Base-by-base conservation (phyloP, 192 early-diverging fungal genomes). In the Coemansia pectinata region DNA sequence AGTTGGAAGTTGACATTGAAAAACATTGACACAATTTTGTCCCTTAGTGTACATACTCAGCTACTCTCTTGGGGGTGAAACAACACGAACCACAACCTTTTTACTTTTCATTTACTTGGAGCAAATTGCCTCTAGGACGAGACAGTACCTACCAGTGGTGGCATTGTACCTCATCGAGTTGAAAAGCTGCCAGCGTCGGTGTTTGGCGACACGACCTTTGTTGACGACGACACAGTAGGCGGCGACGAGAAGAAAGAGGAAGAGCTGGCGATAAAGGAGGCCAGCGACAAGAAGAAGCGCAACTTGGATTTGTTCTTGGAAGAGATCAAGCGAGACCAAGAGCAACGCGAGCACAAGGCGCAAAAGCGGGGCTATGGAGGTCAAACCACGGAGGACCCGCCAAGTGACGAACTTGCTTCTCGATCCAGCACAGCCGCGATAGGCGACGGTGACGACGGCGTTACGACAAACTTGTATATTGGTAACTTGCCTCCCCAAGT, bases 381-480 rank as follows among this genome's bases (percentile, higher is more conserved):
- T 19, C 48, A 36, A 39, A 7, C 21, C 59, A 58, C 66, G 69
- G 40, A 52, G 19, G 48, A 60, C 70, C 27, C 31, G 60, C 27
- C 53, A 52, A 36, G 12, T 17, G 44, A 57, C n/a, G 27, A 17
- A 11, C 45, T 50, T 23, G 45, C 70, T 69, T 40, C 29, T 33
- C 55, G 55, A 58, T 31, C 55, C 15, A 58, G 14, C 52, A 5
- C 29, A 4, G 31, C 69, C 58, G 15, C 60, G 65, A 6, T 88
- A 9, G 38, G 48, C 6, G 23, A 87, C 69, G 86, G 85, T 4
- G 92, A 91, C 10, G 91, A 94, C 72, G 86, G 86, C 7, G 69
- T 67, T 11, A 92, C 93, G 14, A 96, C 95, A 14, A 98, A 98
- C 67, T 74, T 97, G 23, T 94, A 91, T 66, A 83, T 97, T 42